Evolutionary conservation across 371 early-diverging fungal genomes (phyloP), one percentile per base, ranked within the genome.

Genomic region (Nematocida homosporus): DNA sequence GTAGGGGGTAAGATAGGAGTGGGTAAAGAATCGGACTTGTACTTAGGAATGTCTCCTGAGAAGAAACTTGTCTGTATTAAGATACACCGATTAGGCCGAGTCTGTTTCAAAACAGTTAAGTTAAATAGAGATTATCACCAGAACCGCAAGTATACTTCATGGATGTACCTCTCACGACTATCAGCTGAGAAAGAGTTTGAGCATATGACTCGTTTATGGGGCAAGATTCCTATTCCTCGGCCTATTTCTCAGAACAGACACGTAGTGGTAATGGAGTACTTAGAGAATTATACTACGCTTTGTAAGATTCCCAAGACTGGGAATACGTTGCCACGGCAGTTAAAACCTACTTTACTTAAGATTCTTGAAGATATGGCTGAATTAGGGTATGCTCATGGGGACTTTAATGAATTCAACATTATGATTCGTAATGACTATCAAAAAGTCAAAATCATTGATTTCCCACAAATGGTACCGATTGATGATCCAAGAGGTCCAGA

Each of bases 331-430:
- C 91, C 92, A 0, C 93, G 92, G 18, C 89, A 88, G 79, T 86
- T 99, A 16, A 96, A 94, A 81, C 89, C 90, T 13, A 87, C 88
- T 6, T 85, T 97, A 40, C 93, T 97, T 92, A 87, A 89, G 77
- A 82, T 96, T 83, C 91, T 97, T 68, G 92, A 93, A 42, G 88
- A 90, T 23, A 86, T 99, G 56, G 94, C 95, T 27, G 88, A 90
- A 51, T 87, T 91, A 66, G 99, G 99, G 42, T 86, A 97, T 59
- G 94, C 95, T 77, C 99, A 99, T 81, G 95, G 97, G 69, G 99
- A 99, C 85, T 97, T 97, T 81, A 99, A 99, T 87, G 99, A 97
- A 80, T 99, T 97, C 87, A 99, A 99, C 84, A 86, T 97, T 59
- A 86, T 99, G 82, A 87, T 99, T 60, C 88, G 87, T 55, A 88